Conservation (phyloP, 495 filamentous ascomycete genomes). For the Rostrohypoxylon terebratum region DNA sequence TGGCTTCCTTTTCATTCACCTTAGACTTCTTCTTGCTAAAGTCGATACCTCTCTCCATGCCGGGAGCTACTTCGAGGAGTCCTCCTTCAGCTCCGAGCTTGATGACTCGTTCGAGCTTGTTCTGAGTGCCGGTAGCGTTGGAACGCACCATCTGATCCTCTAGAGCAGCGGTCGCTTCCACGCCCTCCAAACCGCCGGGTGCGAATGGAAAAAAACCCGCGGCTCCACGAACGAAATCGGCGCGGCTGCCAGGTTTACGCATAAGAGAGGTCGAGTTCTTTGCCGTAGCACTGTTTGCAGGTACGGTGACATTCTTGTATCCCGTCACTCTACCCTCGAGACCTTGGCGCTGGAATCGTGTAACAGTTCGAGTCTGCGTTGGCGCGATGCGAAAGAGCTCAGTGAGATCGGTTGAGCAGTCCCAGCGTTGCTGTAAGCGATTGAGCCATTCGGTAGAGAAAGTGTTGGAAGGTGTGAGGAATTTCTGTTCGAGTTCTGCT, state of each 20-base stretch:
- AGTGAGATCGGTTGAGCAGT: constrained; percentile 77
- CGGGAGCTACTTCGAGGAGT: constrained; percentile 84
- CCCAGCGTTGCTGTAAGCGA: constrained; percentile 89
- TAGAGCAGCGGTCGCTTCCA: constrained; percentile 81
- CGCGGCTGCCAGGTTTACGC: constrained; percentile 85
- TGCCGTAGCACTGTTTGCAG: constrained; percentile 87
- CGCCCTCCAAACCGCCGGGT: constrained; percentile 88
- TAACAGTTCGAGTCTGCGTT: constrained; percentile 92
- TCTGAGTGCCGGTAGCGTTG: constrained; percentile 54
- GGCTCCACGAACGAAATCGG: constrained; percentile 94
- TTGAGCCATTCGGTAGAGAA: constrained; percentile 90
- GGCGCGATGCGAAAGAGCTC: constrained; percentile 87
- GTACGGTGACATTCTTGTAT: constrained; percentile 94
- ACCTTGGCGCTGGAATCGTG: constrained; percentile 90
- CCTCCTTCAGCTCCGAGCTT: constrained; percentile 81
- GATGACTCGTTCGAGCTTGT: constrained; percentile 80
- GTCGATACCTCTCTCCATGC: constrained; percentile 81
- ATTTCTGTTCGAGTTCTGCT: constrained; percentile 77
- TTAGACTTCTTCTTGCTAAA: constrained; percentile 72
- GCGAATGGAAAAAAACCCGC: constrained; percentile 97
- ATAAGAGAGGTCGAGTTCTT: constrained; percentile 96
- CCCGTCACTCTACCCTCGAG: constrained; percentile 93
- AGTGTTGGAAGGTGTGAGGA: constrained; percentile 77
- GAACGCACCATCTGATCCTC: constrained; percentile 71
- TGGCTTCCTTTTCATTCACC: constrained; percentile 65